A percentile compares a stretch with the other conserved stretches of the same genome.
These are phyloP conservation scores for Trichoderma brevicompactum DNA, from an alignment of 2,329 filamentous ascomycete species.

Conservation along the genomic window DNA sequence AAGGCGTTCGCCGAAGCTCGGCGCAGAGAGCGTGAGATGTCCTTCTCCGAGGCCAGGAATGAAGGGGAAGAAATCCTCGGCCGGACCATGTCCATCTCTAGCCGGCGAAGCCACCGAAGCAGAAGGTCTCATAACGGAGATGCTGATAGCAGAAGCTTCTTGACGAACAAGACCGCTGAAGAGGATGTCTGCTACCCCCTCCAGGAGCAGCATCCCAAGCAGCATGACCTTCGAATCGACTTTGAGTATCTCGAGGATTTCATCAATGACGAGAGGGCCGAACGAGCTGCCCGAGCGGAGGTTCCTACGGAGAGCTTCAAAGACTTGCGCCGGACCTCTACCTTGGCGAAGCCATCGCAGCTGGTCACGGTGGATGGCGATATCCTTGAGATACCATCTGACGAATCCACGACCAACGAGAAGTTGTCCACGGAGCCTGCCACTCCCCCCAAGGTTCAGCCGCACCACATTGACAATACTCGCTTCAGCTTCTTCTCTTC, in stretches of 20 bases:
- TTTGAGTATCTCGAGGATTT: slow-evolving; percentile 95
- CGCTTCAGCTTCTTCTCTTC: slow-evolving; percentile 98
- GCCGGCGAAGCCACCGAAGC: slow-evolving; percentile 56
- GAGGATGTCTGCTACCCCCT: slow-evolving; percentile 89
- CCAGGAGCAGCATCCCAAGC: slow-evolving; percentile 67
- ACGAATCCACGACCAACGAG: slow-evolving; percentile 51
- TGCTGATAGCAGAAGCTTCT: slow-evolving; percentile 64
- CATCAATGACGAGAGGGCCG: slow-evolving; percentile 64
- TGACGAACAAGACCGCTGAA: slow-evolving; percentile 72
- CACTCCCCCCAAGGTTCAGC: slow-evolving; percentile 45
- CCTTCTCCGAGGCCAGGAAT: slow-evolving; percentile 53
- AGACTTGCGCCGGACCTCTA: slow-evolving; percentile 40
- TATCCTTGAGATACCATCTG: slow-evolving; percentile 57
- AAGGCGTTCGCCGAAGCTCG: slow-evolving; percentile 94
- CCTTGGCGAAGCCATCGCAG: slow-evolving; percentile 40
- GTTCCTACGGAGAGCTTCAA: slow-evolving; percentile 44
- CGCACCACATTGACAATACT: slow-evolving; percentile 63
- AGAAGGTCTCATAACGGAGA: slow-evolving; percentile 61
- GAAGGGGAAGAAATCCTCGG: slow-evolving; percentile 59
- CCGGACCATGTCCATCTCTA: slow-evolving; percentile 69
- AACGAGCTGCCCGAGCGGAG: slow-evolving; percentile 52
- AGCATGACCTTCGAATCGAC: slow-evolving; percentile 72
- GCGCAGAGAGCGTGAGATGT: slow-evolving; percentile 76
- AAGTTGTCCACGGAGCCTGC: slow-evolving; percentile 48
- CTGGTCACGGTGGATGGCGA: slow-evolving; percentile 61